Percentiles rank a stretch among this genome's conserved stretches.
Conservation (phyloP, 768 basidiomycete genomes). For the Suillus occidentalis region DNA sequence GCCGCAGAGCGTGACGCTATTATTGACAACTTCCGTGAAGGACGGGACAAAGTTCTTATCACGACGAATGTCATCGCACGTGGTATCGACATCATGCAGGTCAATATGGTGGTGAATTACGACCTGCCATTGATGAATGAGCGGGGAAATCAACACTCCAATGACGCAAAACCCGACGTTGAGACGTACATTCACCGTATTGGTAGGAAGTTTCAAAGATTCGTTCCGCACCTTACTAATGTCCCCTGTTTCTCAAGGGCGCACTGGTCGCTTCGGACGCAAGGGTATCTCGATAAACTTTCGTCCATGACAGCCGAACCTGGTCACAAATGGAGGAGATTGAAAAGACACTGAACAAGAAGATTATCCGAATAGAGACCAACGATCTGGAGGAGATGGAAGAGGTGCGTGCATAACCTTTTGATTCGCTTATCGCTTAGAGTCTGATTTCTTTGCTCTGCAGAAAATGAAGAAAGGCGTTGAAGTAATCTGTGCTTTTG, state of each 20-base stretch:
- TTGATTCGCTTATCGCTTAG: background rate
- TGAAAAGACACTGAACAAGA: slow-evolving; percentile 71
- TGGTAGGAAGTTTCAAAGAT: slow-evolving; percentile 49
- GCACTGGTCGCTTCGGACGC: slow-evolving; percentile 96
- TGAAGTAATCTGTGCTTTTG: slow-evolving; percentile 47
- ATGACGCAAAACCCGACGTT: slow-evolving; percentile 74
- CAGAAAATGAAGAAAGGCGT: slow-evolving; percentile 81
- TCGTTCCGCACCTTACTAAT: slow-evolving; percentile 3
- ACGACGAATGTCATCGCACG: slow-evolving; percentile 99
- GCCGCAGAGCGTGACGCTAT: slow-evolving; percentile 85
- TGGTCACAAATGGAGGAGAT: slow-evolving; percentile 91
- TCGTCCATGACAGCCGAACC: slow-evolving; percentile 88
- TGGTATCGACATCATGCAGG: slow-evolving; percentile 97
- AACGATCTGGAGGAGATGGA: slow-evolving; percentile 94
- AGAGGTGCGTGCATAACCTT: slow-evolving; percentile 51
- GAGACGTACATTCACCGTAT: slow-evolving; percentile 99
- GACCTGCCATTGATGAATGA: slow-evolving; percentile 88
- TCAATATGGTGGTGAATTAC: slow-evolving; percentile 99
- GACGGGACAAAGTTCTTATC: slow-evolving; percentile 95
- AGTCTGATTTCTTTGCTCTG: slow-evolving; percentile 3
- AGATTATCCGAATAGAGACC: slow-evolving; percentile 86
- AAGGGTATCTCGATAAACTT: slow-evolving; percentile 98
- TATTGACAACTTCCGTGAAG: slow-evolving; percentile 95
- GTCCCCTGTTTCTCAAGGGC: slow-evolving; percentile 55
- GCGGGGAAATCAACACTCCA: slow-evolving; percentile 42